Evolutionary conservation across 2,329 filamentous ascomycete species (phyloP).

Genomic region (Chaetoscypha palmicola): DNA sequence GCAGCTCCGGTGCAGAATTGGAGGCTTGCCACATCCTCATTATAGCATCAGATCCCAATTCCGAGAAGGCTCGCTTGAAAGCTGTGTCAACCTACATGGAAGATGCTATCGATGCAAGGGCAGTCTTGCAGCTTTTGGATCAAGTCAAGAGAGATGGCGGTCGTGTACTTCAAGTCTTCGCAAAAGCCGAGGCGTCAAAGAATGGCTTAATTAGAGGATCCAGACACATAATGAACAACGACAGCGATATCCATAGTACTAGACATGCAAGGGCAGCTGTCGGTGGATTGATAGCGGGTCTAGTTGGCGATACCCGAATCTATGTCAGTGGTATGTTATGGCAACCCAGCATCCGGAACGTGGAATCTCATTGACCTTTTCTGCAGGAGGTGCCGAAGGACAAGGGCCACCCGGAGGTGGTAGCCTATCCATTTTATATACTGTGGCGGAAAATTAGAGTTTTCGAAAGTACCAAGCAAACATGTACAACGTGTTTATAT

Average conservation of each 20-base stretch:
- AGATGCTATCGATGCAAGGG: conserved; percentile 27
- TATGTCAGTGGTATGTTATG: conserved; percentile 26
- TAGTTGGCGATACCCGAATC: conserved; percentile 25
- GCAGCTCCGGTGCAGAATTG: conserved; percentile 31
- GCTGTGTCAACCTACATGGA: conserved; percentile 24
- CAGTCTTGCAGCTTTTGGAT: conserved; percentile 17
- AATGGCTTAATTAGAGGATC: not conserved
- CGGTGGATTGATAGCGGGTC: conserved; percentile 29
- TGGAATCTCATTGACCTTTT: conserved; percentile 1
- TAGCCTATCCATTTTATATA: conserved; percentile 29
- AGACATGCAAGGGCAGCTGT: conserved; percentile 30
- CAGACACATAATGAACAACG: conserved; percentile 31
- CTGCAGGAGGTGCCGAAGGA: conserved; percentile 27
- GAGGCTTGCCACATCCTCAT: conserved; percentile 30
- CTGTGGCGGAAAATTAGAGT: conserved; percentile 10
- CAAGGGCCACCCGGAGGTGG: conserved; percentile 30
- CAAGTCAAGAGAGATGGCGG: conserved; percentile 15
- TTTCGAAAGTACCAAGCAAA: not conserved
- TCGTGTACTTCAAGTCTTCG: not conserved
- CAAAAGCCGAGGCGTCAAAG: conserved; percentile 1
- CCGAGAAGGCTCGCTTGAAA: conserved; percentile 12
- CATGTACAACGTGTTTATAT: conserved; percentile 1
- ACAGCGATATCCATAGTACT: conserved; percentile 29
- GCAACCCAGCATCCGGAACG: not conserved
- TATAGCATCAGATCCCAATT: conserved; percentile 22